phyloP scores from a whole-genome alignment of 2,329 filamentous ascomycete species.

The Kalaharituber pfeilii region DNA sequence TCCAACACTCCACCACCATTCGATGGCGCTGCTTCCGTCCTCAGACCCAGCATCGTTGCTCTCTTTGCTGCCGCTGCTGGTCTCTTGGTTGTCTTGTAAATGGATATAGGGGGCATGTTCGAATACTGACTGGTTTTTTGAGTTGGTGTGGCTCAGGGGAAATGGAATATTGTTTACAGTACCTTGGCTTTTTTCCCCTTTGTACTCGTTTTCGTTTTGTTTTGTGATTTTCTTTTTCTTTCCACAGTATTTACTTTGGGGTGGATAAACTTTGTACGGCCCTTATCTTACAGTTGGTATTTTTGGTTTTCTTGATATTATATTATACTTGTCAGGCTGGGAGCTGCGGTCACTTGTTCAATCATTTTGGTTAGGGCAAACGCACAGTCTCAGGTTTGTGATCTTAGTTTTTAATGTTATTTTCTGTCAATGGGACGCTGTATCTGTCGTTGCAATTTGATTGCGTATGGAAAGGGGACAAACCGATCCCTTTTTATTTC shows the following conservation, averaged over 20 bases:
- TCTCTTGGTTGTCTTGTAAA: not conserved
- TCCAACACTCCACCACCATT: not conserved
- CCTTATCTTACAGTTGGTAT: constrained; percentile 4
- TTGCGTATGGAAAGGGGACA: no score
- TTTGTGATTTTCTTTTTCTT: not conserved
- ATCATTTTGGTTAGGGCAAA: no score
- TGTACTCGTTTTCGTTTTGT: not conserved
- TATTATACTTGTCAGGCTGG: not conserved
- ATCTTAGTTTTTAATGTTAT: no score
- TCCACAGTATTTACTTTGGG: not conserved
- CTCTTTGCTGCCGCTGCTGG: not conserved
- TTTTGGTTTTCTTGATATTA: not conserved
- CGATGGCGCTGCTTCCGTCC: not conserved
- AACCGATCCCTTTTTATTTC: no score
- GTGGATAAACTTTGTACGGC: not conserved
- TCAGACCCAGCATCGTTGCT: not conserved
- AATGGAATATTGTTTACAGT: not conserved
- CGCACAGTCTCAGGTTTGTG: no score
- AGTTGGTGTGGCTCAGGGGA: not conserved
- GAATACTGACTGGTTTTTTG: not conserved
- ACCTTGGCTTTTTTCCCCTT: not conserved
- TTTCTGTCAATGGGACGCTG: no score
- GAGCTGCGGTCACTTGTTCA: no score
- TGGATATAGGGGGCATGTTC: not conserved
- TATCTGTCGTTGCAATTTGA: no score